Base-by-base conservation (phyloP, 1,284 basidiomycete species). In the Ustilago hordei region DNA sequence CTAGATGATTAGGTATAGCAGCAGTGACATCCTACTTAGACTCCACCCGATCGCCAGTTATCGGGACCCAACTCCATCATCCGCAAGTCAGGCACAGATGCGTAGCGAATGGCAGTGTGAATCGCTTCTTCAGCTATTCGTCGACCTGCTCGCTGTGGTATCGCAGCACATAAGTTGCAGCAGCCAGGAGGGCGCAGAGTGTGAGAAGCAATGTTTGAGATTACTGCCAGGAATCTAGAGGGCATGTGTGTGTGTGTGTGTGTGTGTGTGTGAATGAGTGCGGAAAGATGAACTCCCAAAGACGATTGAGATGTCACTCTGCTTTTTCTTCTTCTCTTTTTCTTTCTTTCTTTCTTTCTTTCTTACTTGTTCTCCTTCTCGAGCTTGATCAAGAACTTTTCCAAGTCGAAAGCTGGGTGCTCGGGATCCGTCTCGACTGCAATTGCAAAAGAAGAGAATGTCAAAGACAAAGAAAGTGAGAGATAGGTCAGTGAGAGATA, bases 331-430 rank as follows among this genome's bases (percentile, higher is more conserved):
- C 2, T 28, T 28, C 2, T 28, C 23, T 23, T 23, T 28, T 28
- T 28, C 23, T 28, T 28, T 28, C 23, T 28, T 23, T 23, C 23
- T 23, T 23, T 23, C 23, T 23, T 28, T 28, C 23, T 28, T 28
- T 28, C 23, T 64, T 52, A 64, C 63, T 74, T 65, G 75, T 58
- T 73, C 34, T 78, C 78, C 64, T 85, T 78, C 56, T 84, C 78
- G 69, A 83, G 58, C 70, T 78, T 76, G 66, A 48, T 53, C 59
- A 98, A 86, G 78, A 98, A 89, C 88, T 95, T 95, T 89, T 98
- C 96, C 86, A 98, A 89, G 89, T 99, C 95, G 88, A 99, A 99
- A 79, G 91, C 91, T 74, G 95, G 94, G 88, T 96, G 92, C 84
- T 98, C 95, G 57, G 95, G 94, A 89, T 99, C 91, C 77, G 93